Base-by-base conservation (phyloP, 805 yeast species). In the Pichia manshurica region DNA sequence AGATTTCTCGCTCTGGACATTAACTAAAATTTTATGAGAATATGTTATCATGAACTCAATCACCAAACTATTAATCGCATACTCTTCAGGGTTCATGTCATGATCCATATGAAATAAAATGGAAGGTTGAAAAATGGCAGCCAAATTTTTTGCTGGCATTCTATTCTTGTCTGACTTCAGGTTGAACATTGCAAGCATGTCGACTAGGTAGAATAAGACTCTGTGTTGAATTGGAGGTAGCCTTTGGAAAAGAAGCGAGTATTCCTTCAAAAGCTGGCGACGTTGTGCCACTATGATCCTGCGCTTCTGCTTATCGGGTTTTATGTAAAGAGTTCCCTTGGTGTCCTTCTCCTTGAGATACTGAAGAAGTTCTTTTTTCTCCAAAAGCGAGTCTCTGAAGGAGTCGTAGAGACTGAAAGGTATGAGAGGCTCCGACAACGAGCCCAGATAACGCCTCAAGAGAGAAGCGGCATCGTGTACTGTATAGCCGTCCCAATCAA, bases 41-140 rank as follows among this genome's bases (percentile, higher is more conserved):
- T 91, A 88, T 55, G 84, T 90, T 48, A 91, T 86, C 69, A 93
- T 74, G 55, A 91, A 89, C 60, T 90, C 95, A 22, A 93, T 84
- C 31, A 87, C 96, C 7, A 81, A 74, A 55, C 90, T 88, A 5
- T 96, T 86, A 32, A 88, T 68, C 12, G 87, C 91, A 67, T 90
- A 90, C 65, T 93, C 97, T 29, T 81, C 87, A 1, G 97, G 97
- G 37, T 84, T 79, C 82, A 91, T 79, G 61, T 90, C 96, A 64
- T 93, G 97, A 54, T 75, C 77, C 5, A 96, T 96, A 64, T 91
- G 98, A 9, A 95, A 85, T 45, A 93, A 71, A 16, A 93, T 81
- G n/a, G 96, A 86, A 3, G 99, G 98, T 68, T 93, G 99, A 69
- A 93, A 93, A 48, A 93, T 87, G 2, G 98, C 96, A 1, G 98